A percentile compares a stretch with the other conserved stretches of the same genome.
Conservation (phyloP, 2,329 filamentous ascomycete genomes). For the Parascedosporium putredinis region DNA sequence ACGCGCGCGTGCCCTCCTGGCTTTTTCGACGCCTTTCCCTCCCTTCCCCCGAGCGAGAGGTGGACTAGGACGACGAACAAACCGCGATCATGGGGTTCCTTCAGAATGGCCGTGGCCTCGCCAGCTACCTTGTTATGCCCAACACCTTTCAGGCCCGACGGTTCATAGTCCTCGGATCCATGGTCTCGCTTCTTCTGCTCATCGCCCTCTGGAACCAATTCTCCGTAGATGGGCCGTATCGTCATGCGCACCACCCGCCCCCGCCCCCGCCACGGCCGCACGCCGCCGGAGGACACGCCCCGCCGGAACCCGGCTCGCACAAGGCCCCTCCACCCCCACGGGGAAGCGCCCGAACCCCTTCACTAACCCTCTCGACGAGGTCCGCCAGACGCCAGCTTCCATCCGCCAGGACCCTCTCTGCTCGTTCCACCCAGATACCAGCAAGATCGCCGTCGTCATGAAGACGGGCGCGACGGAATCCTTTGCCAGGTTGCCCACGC, state of each 20-base stretch:
- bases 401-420: slow-evolving; percentile 20
- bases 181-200: slow-evolving; percentile 7
- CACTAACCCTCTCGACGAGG: too few relatives aligned
- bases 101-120: neutral
- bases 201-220: slow-evolving; percentile 6
- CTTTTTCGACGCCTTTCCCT: too few relatives aligned
- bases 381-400: too few relatives aligned
- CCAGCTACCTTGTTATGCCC: neutral
- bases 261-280: slow-evolving; percentile 10
- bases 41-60: too few relatives aligned
- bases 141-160: slow-evolving; percentile 10
- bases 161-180: slow-evolving; percentile 5
- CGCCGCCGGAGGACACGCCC: neutral
- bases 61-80: too few relatives aligned
- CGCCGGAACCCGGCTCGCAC: too few relatives aligned
- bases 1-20: too few relatives aligned
- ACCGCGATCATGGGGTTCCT: slow-evolving; percentile 1
- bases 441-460: slow-evolving; percentile 39
- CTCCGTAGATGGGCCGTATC: slow-evolving; percentile 7
- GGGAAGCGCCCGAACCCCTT: neutral
- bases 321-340: neutral
- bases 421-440: slow-evolving; percentile 31
- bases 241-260: slow-evolving; percentile 8
- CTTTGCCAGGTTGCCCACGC: slow-evolving; percentile 39
- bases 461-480: slow-evolving; percentile 49